Evolutionary conservation across 2,329 filamentous ascomycete species (phyloP), one percentile per base, ranked within the genome.

Genomic region (Neoarthrinium moseri): DNA sequence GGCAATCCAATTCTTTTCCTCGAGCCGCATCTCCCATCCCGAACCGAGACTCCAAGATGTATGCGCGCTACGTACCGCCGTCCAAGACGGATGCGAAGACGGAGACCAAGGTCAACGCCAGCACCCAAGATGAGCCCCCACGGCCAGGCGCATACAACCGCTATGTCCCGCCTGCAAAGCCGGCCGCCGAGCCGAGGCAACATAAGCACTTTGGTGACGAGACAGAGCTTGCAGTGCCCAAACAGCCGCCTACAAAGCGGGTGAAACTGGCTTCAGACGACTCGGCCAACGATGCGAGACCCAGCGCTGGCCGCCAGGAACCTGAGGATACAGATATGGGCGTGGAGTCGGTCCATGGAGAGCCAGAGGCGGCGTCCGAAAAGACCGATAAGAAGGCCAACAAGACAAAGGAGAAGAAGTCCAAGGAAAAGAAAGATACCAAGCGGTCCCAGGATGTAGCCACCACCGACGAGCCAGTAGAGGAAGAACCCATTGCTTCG

Each of bases 41-140:
- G 8, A 29, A 7, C n/a, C 8, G 26, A 7, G n/a, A 8, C 26
- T 8, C 8, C n/a, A 44, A 15, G 32, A 64, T 63, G 61, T 73
- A 74, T 54, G 63, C 71, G 37, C 63, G 72, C 52, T 74, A 75
- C 47, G 57, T 74, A 13, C 71, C 59, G 15, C 54, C 43, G 43
- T 21, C 43, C 7, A 37, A 45, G 15, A 34, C 23, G 17, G 20
- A 35, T 10, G 12, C 30, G 4, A 12, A 21, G 4, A 7, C 21
- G 5, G 30, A n/a, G 33, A 12, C 32, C 15, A n/a, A n/a, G n/a
- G n/a, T n/a, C n/a, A n/a, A n/a, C n/a, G n/a, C n/a, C n/a, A n/a
- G n/a, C n/a, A n/a, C n/a, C n/a, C n/a, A n/a, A n/a, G n/a, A n/a
- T n/a, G 18, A 38, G 20, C 55, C 54, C 7, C 37, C 48, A 23